A percentile compares a stretch with the other conserved stretches of the same genome.
phyloP scores from a whole-genome alignment of 2,329 filamentous ascomycete species.

The Akanthomyces dipterigenus region DNA sequence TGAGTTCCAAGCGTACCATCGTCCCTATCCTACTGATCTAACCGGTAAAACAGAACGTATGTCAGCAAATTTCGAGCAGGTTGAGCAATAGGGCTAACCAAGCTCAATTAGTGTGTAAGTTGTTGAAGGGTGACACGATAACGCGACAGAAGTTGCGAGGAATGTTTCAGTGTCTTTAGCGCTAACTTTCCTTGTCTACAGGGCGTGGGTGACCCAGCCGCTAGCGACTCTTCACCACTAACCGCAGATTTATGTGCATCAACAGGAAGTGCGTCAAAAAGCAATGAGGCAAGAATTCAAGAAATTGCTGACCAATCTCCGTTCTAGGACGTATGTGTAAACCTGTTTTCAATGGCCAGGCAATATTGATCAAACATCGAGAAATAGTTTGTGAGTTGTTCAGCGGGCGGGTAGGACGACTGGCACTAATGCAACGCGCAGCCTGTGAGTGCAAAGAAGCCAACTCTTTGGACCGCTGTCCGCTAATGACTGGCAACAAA shows the following conservation, averaged over 20 bases:
- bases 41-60: neutral
- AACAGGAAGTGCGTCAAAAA: neutral
- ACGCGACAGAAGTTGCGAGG: too few relatives aligned
- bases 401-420: too few relatives aligned
- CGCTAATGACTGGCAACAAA: neutral
- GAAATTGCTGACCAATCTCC: neutral
- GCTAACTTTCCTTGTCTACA: neutral
- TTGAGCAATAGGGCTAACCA: neutral
- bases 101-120: neutral
- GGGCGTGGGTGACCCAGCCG: neutral
- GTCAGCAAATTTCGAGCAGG: neutral
- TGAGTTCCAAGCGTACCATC: neutral
- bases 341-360: too few relatives aligned
- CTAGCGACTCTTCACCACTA: neutral
- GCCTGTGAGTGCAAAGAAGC: neutral
- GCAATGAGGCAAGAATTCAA: neutral
- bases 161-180: neutral
- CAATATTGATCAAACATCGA: too few relatives aligned
- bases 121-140: too few relatives aligned
- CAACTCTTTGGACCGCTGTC: neutral
- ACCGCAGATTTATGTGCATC: neutral
- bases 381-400: neutral
- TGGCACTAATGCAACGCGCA: too few relatives aligned
- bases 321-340: neutral
- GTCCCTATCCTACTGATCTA: neutral